Percentiles rank a stretch among this genome's conserved stretches.
Conservation (phyloP, 495 filamentous ascomycete genomes). For the Haplographium delicatum region DNA sequence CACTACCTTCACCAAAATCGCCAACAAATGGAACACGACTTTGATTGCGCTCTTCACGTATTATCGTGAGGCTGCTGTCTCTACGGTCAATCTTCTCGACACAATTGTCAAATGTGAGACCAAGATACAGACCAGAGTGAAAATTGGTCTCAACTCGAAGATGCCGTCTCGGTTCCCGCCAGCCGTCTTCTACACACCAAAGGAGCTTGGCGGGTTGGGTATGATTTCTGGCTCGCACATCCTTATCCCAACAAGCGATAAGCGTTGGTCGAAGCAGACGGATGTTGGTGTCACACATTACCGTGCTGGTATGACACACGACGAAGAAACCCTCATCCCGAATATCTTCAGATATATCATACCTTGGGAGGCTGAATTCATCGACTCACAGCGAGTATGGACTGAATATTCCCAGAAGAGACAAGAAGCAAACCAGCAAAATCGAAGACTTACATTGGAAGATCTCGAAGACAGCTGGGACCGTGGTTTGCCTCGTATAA, state of each 20-base stretch:
- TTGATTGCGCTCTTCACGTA: slow-evolving; percentile 99
- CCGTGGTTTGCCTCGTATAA: slow-evolving; percentile 95
- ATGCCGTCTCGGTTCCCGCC: slow-evolving; percentile 99
- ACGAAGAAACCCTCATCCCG: slow-evolving; percentile 95
- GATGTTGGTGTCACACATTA: slow-evolving; percentile 97
- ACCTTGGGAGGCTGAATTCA: slow-evolving; percentile 98
- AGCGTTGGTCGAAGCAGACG: slow-evolving; percentile 97
- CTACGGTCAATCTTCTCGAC: slow-evolving; percentile 90
- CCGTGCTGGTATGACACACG: slow-evolving; percentile 96
- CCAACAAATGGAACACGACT: slow-evolving; percentile 99
- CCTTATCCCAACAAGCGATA: slow-evolving; percentile 95
- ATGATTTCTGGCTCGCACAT: slow-evolving; percentile 99
- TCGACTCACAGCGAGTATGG: slow-evolving; percentile 98
- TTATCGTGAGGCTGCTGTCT: slow-evolving; percentile 97
- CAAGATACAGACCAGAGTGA: slow-evolving; percentile 98
- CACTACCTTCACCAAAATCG: slow-evolving; percentile 99
- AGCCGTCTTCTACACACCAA: slow-evolving; percentile 98
- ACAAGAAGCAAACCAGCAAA: slow-evolving; percentile 95
- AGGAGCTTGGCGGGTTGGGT: slow-evolving; percentile 94
- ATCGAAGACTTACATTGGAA: slow-evolving; percentile 88
- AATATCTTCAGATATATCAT: slow-evolving; percentile 99
- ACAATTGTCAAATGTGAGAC: slow-evolving; percentile 99
- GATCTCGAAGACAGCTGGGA: slow-evolving; percentile 99
- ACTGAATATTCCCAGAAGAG: slow-evolving; percentile 99
- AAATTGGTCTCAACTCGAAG: slow-evolving; percentile 98